A percentile compares a stretch with the other conserved stretches of the same genome.
These are phyloP conservation scores for Oryza brachyantha DNA, from an alignment of 176 grass and related monocot species.

Conservation along the genomic window DNA sequence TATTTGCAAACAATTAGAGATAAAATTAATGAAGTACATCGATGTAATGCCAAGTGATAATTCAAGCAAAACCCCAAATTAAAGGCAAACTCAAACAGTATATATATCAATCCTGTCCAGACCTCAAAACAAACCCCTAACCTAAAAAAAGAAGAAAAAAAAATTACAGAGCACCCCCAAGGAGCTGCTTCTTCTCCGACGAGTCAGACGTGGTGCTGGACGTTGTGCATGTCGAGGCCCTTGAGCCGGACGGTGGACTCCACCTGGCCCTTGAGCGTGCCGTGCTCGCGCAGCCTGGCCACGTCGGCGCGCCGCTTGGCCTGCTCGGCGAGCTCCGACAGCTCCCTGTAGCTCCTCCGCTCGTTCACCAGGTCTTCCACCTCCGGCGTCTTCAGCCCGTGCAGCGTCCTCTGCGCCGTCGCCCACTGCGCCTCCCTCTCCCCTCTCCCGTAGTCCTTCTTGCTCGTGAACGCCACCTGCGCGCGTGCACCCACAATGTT, in stretches of 20 bases:
- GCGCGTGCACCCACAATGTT: too few relatives aligned
- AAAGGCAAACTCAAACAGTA: too few relatives aligned
- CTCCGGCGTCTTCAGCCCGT: conserved; percentile 68
- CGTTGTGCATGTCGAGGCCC: conserved; percentile 65
- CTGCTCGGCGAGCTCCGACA: conserved; percentile 91
- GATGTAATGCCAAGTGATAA: background rate
- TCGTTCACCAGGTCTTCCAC: conserved; percentile 30
- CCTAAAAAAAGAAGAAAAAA: too few relatives aligned
- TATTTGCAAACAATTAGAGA: background rate
- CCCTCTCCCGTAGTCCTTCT: conserved; percentile 90
- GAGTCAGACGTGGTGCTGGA: conserved; percentile 42
- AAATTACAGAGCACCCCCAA: background rate
- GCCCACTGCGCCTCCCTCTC: conserved; percentile 95
- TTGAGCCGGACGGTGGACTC: conserved; percentile 81
- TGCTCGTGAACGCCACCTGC: conserved; percentile 76
- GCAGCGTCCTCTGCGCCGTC: conserved; percentile 80
- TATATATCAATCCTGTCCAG: too few relatives aligned
- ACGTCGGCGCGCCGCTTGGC: conserved; percentile 94
- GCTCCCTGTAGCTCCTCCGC: conserved; percentile 66
- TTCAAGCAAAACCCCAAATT: background rate
- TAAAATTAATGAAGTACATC: background rate
- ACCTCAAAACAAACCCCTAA: too few relatives aligned
- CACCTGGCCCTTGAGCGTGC: conserved; percentile 65
- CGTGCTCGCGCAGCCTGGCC: conserved; percentile 75
- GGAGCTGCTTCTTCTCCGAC: background rate